A percentile compares a stretch with the other conserved stretches of the same genome.
Conservation (phyloP, 73 alveolate species). For the Paramecium sonneborni region DNA sequence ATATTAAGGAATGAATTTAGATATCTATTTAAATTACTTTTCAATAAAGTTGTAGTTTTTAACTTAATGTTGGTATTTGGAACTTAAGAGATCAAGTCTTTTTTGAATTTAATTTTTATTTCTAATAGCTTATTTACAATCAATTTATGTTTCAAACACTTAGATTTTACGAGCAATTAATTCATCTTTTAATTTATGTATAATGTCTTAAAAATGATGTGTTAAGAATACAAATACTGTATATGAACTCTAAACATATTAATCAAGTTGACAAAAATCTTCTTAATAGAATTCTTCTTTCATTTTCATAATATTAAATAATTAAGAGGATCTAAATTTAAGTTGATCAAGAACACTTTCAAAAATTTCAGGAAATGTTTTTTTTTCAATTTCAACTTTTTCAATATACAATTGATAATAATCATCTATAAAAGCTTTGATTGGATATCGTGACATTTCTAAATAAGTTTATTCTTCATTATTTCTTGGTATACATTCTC, state of each 20-base stretch:
- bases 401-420: constrained; percentile 16
- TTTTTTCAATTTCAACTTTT: not conserved
- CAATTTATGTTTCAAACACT: constrained; percentile 10
- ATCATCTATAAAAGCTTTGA: not conserved
- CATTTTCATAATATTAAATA: constrained; percentile 7
- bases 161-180: constrained; percentile 21
- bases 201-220: not conserved
- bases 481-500: constrained; percentile 52
- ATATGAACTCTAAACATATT: not conserved
- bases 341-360: not conserved
- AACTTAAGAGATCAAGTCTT: not conserved
- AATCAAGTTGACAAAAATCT: not conserved
- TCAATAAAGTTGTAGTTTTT: not conserved
- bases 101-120: not conserved
- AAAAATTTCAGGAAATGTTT: not conserved
- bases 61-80: not conserved
- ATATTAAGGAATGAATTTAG: constrained; percentile 2
- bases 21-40: not conserved
- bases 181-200: constrained; percentile 24
- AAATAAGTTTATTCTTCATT: constrained; percentile 32
- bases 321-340: not conserved
- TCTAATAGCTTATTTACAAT: not conserved
- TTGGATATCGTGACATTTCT: constrained; percentile 41
- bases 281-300: constrained; percentile 10
- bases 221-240: not conserved